Evolutionary conservation across 805 yeast genomes (phyloP).

Genomic region (Vanderwaltozyma tropicalis): DNA sequence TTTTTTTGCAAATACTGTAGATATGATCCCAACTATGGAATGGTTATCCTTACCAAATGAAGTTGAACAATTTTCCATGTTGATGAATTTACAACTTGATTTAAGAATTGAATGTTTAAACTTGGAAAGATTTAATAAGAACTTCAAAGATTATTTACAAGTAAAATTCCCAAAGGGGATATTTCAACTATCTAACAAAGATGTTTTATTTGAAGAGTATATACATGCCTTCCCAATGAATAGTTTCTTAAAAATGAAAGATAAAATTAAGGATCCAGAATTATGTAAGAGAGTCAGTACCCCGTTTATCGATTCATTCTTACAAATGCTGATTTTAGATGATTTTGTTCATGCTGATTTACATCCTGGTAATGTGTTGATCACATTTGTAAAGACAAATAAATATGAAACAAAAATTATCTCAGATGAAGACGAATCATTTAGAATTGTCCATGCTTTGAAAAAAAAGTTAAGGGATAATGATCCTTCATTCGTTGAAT

Average conservation of each 20-base stretch:
- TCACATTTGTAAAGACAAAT: conserved; percentile 49
- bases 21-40: conserved; percentile 85
- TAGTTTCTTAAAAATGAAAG: conserved; percentile 43
- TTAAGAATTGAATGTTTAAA: conserved; percentile 83
- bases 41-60: conserved; percentile 95
- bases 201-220: conserved; percentile 77
- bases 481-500: conserved; percentile 19
- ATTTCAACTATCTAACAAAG: conserved; percentile 46
- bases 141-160: conserved; percentile 48
- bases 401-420: conserved; percentile 22
- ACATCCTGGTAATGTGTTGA: conserved; percentile 92
- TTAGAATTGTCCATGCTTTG: conserved; percentile 10
- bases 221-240: conserved; percentile 79
- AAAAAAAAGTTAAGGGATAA: conserved; percentile 10
- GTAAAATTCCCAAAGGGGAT: conserved; percentile 63
- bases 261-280: conserved; percentile 18
- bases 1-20: conserved; percentile 62
- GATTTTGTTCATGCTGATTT: conserved; percentile 94
- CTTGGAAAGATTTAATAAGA: conserved; percentile 55
- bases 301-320: conserved; percentile 79
- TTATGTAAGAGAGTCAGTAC: conserved; percentile 65
- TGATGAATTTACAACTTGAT: conserved; percentile 87
- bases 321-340: conserved; percentile 85
- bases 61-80: conserved; percentile 72
- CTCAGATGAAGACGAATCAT: conserved; percentile 20